Evolutionary conservation across 768 basidiomycete species (phyloP), one percentile per base, ranked within the genome.

Genomic region (Termitomyces eurrhizus): DNA sequence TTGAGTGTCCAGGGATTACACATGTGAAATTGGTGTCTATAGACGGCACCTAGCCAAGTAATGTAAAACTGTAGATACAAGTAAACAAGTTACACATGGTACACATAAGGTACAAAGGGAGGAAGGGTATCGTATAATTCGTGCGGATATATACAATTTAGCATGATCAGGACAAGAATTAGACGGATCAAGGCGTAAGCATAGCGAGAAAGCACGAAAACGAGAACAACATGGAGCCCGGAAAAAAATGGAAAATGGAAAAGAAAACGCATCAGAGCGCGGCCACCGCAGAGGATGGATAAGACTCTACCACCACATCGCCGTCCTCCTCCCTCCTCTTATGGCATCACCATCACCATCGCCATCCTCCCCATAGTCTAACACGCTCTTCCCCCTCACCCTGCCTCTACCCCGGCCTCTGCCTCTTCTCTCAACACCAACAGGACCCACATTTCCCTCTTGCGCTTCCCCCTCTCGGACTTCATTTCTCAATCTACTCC

Each of bases 401-500:
- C 33, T 16, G 3, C 46, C 56, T 18, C 58, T 52, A 35, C 41
- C 37, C 9, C 52, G 32, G 3, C 21, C 35, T 7, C 52, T 53
- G 18, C 58, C 44, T 7, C 52, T 60, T 46, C 45, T 33, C 7
- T 33, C 50, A 4, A 42, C 50, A 26, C 11, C 26, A 55, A 29
- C 37, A 8, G 21, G 29, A 33, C 29, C 21, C 48, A 46, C 3
- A 45, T 16, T 9, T 32, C 4, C 29, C 4, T 14, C 36, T 42
- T 26, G 39, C 8, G 37, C 26, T 11, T 33, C 55, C 49, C 24
- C 50, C 14, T n/a, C 58, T 48, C 29, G 56, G 26, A 52, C 48
- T 52, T 58, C 64, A 6, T 45, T 54, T 58, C 72, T 75, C 57
- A 87, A 74, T 56, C 73, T 68, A 63, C 86, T 88, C 61, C 77